Percentiles rank a stretch among this genome's conserved stretches.
Conservation (phyloP, 164 flowering plant species). For the Chloranthus sessilifolius region DNA sequence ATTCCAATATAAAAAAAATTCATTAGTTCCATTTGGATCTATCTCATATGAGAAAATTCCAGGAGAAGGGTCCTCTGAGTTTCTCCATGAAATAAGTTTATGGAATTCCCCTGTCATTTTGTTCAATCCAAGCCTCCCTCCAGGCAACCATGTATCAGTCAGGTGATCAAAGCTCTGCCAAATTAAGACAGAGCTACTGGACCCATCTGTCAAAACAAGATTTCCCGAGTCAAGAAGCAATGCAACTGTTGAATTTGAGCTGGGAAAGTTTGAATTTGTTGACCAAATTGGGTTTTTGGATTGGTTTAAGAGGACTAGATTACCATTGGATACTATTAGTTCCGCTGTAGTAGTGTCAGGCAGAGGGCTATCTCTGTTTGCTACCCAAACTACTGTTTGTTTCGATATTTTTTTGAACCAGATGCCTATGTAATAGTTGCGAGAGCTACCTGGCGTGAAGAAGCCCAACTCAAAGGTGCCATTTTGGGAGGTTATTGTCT, state of each 20-base stretch:
- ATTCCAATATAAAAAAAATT: constrained; percentile 13
- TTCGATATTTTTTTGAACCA: too few species aligned
- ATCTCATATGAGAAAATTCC: constrained; percentile 50
- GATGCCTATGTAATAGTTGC: too few species aligned
- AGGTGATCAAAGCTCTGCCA: constrained; percentile 78
- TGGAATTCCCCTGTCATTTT: constrained; percentile 22
- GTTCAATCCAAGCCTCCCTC: constrained; percentile 31
- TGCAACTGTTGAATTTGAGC: constrained; percentile 11
- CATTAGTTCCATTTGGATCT: constrained; percentile 24
- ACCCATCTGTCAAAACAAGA: constrained; percentile 22
- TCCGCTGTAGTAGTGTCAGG: constrained; percentile 6
- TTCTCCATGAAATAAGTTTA: constrained; percentile 55
- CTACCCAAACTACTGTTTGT: too few species aligned
- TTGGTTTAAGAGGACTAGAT: constrained; percentile 16
- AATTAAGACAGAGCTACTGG: constrained; percentile 20
- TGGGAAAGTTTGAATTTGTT: constrained; percentile 12
- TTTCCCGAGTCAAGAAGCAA: constrained; percentile 28
- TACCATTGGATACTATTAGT: constrained; percentile 15
- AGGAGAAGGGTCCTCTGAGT: constrained; percentile 46
- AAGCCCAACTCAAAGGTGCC: too few species aligned
- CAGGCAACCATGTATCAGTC: constrained; percentile 59
- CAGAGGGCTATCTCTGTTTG: constrained; percentile 16
- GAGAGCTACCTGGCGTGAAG: too few species aligned
- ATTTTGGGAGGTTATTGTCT: too few species aligned
- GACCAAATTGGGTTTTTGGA: constrained; percentile 25